Base-by-base conservation (phyloP, 2,329 filamentous ascomycete species). In the Ophiostoma australiae region DNA sequence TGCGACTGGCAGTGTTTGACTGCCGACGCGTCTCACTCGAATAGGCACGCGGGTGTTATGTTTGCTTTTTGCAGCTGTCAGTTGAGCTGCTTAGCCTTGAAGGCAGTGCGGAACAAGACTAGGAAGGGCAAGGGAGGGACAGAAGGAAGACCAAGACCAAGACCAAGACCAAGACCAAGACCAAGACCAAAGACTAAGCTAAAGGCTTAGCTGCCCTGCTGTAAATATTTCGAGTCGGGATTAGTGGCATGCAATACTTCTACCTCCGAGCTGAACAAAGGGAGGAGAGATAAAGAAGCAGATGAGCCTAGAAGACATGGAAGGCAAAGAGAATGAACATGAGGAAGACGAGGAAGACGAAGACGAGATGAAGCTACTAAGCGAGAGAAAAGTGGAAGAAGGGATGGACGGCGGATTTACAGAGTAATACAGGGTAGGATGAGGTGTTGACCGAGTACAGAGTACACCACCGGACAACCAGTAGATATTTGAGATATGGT, bases 51-150 rank as follows among this genome's bases (percentile, higher is more conserved):
- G 15, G 10, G 4, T 58, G 52, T 58, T 27, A 27, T 58, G 23
- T 31, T 58, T 58, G 52, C 52, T 58, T 58, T 58, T 58, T 58
- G 15, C 20, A 58, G n/a, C 52, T 58, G 52, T 15, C 52, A 15
- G 44, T 48, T 48, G 15, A 44, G 37, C 6, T 17, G 10, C 37
- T 39, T 13, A 13, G 37, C 10, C 10, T 39, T 3, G 13, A 39
- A 39, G 37, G 37, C 37, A 31, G 27, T 31, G 27, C 27, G 27
- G 27, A 31, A 31, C 27, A 31, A 31, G 27, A 31, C 27, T 31
- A 31, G 27, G 27, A 31, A 31, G 27, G 27, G 27, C 27, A 31
- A 31, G 27, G 27, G 27, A 31, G 27, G 27, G 27, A n/a, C 27
- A 31, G 27, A 31, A 31, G 27, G 27, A 31, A 31, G 27, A 3